Conservation (phyloP, 1,284 basidiomycete genomes). For the Rhodotorula sp. region DNA sequence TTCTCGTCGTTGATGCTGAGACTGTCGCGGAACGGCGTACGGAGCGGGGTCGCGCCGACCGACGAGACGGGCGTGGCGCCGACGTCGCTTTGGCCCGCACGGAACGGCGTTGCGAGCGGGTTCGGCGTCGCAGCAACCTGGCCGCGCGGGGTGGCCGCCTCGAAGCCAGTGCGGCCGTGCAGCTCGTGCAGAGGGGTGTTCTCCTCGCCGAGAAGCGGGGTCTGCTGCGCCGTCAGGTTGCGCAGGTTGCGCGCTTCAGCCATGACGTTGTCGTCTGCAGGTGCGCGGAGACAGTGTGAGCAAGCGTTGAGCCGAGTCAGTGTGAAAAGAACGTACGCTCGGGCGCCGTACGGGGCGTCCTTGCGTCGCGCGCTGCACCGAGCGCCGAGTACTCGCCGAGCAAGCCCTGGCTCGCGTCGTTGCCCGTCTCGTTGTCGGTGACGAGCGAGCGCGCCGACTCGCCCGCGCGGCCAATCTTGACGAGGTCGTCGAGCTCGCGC, state of each 20-base stretch:
- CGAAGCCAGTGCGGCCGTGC: slow-evolving; percentile 74
- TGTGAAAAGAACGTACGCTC: slow-evolving; percentile 65
- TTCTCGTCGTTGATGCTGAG: slow-evolving; percentile 77
- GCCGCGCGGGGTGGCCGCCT: slow-evolving; percentile 85
- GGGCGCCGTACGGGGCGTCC: slow-evolving; percentile 88
- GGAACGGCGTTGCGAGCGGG: slow-evolving; percentile 82
- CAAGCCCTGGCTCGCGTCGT: slow-evolving; percentile 79
- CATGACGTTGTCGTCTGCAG: slow-evolving; percentile 83
- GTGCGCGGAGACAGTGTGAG: background rate
- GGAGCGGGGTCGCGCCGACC: slow-evolving; percentile 72
- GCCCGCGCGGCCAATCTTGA: slow-evolving; percentile 93
- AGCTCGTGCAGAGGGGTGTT: slow-evolving; percentile 85
- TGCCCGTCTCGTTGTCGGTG: slow-evolving; percentile 59
- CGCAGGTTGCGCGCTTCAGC: slow-evolving; percentile 92
- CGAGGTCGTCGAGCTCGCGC: slow-evolving; percentile 92
- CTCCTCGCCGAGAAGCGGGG: slow-evolving; percentile 92
- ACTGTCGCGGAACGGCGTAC: slow-evolving; percentile 88
- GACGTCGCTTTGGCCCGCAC: slow-evolving; percentile 56
- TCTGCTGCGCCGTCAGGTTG: slow-evolving; percentile 88
- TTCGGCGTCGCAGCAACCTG: slow-evolving; percentile 89
- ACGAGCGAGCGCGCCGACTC: slow-evolving; percentile 86
- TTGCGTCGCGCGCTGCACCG: slow-evolving; percentile 80
- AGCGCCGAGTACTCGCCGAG: slow-evolving; percentile 84
- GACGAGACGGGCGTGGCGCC: slow-evolving; percentile 62
- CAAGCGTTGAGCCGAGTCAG: background rate